Percentiles rank a stretch among this genome's conserved stretches.
Conservation (phyloP, 1,284 basidiomycete genomes). For the Trichosporon coremiiforme region DNA sequence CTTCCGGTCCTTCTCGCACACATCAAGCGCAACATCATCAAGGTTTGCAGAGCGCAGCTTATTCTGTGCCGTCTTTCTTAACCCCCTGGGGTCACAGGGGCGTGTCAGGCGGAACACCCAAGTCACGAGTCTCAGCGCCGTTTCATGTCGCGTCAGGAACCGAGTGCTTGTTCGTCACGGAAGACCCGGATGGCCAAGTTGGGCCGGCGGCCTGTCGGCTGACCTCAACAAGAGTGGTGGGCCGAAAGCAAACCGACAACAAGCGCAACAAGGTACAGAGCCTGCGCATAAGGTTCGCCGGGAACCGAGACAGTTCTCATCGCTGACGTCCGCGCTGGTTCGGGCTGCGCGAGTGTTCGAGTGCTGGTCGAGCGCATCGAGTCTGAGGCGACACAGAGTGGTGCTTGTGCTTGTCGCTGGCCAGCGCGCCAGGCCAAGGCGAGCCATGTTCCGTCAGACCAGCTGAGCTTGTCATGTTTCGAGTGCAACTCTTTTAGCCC, state of each 20-base stretch:
- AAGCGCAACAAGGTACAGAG: conserved; percentile 6
- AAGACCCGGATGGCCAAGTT: not conserved
- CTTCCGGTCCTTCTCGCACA: too few species aligned
- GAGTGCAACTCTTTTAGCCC: conserved; percentile 11
- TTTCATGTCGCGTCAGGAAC: not conserved
- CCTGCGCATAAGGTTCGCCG: not conserved
- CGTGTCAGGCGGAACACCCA: not conserved
- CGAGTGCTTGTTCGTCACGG: too few species aligned
- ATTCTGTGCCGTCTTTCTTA: not conserved
- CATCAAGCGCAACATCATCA: not conserved
- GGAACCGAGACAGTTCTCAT: conserved; percentile 10
- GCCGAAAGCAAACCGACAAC: not conserved
- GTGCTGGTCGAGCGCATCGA: not conserved
- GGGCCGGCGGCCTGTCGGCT: too few species aligned
- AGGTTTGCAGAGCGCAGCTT: not conserved
- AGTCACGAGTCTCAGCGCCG: not conserved
- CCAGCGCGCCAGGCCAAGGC: too few species aligned
- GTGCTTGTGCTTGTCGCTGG: not conserved
- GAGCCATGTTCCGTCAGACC: too few species aligned
- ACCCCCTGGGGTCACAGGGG: not conserved
- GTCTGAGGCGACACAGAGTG: not conserved
- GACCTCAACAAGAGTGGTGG: too few species aligned
- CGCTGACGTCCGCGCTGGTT: not conserved
- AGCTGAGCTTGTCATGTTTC: conserved; percentile 2
- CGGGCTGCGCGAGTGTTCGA: too few species aligned